phyloP scores from a whole-genome alignment of 2,329 filamentous ascomycete species.

The Apiospora arundinis region DNA sequence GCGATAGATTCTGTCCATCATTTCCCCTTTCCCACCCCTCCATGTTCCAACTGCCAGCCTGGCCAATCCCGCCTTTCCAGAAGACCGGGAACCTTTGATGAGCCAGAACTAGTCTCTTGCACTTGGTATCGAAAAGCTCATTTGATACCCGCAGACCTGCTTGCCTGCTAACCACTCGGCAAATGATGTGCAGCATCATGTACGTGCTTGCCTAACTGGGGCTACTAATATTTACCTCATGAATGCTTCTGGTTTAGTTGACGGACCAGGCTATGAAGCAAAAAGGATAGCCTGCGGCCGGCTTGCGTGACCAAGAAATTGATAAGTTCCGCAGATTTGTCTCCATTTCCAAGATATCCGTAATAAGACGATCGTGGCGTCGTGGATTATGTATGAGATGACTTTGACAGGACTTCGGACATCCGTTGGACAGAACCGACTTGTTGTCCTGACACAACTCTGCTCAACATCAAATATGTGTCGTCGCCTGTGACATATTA shows the following conservation, averaged over 20 bases:
- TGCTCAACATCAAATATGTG: neutral
- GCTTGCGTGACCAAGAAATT: neutral
- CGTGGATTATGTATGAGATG: neutral
- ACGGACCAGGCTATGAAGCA: neutral
- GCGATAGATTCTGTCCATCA: conserved; percentile 10
- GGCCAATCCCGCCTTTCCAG: neutral
- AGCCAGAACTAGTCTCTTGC: neutral
- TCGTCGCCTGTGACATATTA: neutral
- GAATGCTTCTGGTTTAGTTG: neutral
- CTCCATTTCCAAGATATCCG: neutral
- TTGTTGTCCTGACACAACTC: neutral
- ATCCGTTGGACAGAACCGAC: neutral
- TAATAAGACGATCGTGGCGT: neutral
- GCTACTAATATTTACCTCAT: neutral
- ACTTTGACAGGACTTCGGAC: neutral
- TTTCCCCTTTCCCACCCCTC: conserved; percentile 10
- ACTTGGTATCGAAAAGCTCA: neutral
- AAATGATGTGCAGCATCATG: neutral
- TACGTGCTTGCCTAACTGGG: neutral
- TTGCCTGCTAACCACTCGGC: neutral
- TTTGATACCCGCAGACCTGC: neutral
- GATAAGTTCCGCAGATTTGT: neutral
- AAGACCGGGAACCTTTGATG: conserved; percentile 15
- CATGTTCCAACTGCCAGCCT: neutral
- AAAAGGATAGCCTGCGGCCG: neutral